Conservation (phyloP, 768 basidiomycete genomes). For the Clitopilus hobsonii region DNA sequence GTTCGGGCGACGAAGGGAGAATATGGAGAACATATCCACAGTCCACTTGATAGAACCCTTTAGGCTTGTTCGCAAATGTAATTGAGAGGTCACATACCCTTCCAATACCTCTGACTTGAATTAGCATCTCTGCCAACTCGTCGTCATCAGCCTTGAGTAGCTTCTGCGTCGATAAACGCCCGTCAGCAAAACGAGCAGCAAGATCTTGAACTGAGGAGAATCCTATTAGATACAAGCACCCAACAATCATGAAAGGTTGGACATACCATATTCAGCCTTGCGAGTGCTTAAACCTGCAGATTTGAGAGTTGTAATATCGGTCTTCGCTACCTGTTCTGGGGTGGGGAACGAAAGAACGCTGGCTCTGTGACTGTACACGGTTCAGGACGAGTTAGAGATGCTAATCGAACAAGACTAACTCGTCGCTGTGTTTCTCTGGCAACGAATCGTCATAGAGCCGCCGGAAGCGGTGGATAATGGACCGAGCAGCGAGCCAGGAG, state of each 20-base stretch:
- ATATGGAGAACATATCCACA: constrained; percentile 94
- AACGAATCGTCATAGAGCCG: constrained; percentile 70
- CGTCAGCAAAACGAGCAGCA: constrained; percentile 76
- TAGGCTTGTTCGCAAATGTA: too few relatives aligned
- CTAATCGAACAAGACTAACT: not conserved
- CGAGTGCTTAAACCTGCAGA: constrained; percentile 74
- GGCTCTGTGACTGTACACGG: constrained; percentile 2
- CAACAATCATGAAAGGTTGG: constrained; percentile 1
- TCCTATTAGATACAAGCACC: not conserved
- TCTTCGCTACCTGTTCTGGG: constrained; percentile 60
- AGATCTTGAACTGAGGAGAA: constrained; percentile 61
- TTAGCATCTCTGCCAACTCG: constrained; percentile 69
- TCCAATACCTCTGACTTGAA: constrained; percentile 77
- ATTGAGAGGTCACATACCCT: constrained; percentile 48
- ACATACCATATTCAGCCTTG: constrained; percentile 87
- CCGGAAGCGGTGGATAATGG: constrained; percentile 76
- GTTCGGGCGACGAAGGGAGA: constrained; percentile 78
- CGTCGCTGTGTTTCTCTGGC: constrained; percentile 51
- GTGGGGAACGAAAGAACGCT: constrained; percentile 61
- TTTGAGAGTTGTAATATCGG: constrained; percentile 54
- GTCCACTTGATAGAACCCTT: too few relatives aligned
- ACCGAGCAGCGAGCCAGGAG: constrained; percentile 81
- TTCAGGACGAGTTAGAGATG: not conserved
- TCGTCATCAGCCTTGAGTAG: constrained; percentile 71
- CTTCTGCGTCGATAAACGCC: constrained; percentile 69